Evolutionary conservation across 2,329 filamentous ascomycete genomes (phyloP), one percentile per base, ranked within the genome.

Genomic region (Ceratocystis colombiana): DNA sequence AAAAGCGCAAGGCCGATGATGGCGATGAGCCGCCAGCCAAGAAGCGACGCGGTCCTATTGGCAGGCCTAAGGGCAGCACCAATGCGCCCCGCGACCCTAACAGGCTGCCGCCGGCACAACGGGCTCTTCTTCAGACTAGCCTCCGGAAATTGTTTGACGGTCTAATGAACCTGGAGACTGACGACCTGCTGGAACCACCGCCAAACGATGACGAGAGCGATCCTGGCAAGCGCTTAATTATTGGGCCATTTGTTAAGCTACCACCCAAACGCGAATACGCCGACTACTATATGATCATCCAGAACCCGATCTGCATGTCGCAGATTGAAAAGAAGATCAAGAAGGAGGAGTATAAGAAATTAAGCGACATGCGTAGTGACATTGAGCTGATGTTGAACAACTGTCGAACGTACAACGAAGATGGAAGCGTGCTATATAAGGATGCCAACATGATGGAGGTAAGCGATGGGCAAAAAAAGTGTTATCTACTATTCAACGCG

Each of bases 321-420:
- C 87, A 91, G 74, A 96, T 99, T 73, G 86, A 90, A 74, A 89
- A 88, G 74, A 93, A 90, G 80, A 96, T 99, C 78, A 96, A 96
- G 79, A 93, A 90, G 76, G 90, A 95, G 73, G 90, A 96, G 73
- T 99, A 99, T 76, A 85, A 84, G 71, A 88, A 83, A 72, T 77
- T 96, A 68, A 85, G 84, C 73, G 89, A 92, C 71, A 85, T 99
- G 81, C 83, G 85, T 66, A 85, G 84, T 70, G 95, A 99, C 73
- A 86, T 99, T 69, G 84, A 86, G 63, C 78, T 93, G 69, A 83
- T 99, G 76, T 94, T 92, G 75, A 85, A 83, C 73, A 99, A 99
- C 75, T 96, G 93, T 70, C 85, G 90, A 74, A 94, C 89, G 2
- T 99, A 96, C 80, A 99, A 99, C 73, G 95, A 99, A 76, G 94